Base-by-base conservation (phyloP, 331 rosid genomes). In the Quercus tomentella region DNA sequence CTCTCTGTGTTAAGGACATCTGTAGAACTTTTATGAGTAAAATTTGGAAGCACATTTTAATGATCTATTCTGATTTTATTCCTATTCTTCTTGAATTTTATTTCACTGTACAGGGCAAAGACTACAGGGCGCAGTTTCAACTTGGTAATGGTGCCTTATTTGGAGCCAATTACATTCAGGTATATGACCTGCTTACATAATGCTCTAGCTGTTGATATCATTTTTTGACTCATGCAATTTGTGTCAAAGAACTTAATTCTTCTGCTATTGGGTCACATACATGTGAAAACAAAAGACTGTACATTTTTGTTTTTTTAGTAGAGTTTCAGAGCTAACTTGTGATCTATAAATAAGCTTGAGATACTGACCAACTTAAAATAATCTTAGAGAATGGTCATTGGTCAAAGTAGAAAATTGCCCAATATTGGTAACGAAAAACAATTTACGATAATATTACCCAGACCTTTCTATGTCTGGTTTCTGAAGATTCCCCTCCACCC, bases 121-220 rank as follows among this genome's bases (percentile, higher is more conserved):
- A 96, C 87, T 96, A 73, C 79, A 88, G 97, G 87, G 33, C 97
- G 43, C 98, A 91, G 78, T 88, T 96, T 87, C 99, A 96, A 80
- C 55, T 96, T 30, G 99, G 99, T 16, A 96, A 90, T 85, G 97
- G 99, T 74, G 93, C 97, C 81, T 87, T 93, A 74, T 90, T 96
- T 60, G 98, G 98, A 70, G 99, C 96, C 76, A 96, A 88, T 91
- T 96, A 96, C 82, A 90, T 96, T 87, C 98, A 96, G 97, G 99
- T 96, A 74, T 51, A 52, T 37, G 66, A 51, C 79, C 70, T 72
- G 52, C 74, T 28, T 78, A 61, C 35, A 6, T 25, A 35, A 26
- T 75, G 77, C 15, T 30, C 14, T 71, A 56, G 10, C 51, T 56
- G 55, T 63, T 63, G 6, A 65, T 74, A 67, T 56, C 62, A 73